Evolutionary conservation across 2,329 filamentous ascomycete genomes (phyloP).

Genomic region (Leptodontidium sp.): DNA sequence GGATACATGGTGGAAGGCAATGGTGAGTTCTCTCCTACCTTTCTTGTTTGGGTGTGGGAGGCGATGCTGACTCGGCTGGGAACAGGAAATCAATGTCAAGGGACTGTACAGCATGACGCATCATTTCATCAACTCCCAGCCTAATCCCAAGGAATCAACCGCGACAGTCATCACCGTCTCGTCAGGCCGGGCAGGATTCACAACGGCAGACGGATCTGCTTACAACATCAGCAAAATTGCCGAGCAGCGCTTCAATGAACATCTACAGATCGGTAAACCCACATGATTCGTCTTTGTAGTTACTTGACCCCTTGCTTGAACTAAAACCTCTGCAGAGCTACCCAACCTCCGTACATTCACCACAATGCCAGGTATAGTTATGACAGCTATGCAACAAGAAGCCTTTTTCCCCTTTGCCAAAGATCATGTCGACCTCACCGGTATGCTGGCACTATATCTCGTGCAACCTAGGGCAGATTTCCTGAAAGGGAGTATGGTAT

Average conservation of each 20-base stretch:
- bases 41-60: not conserved
- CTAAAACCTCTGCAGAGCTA: constrained; percentile 49
- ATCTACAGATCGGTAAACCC: constrained; percentile 34
- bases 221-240: constrained; percentile 59
- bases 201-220: constrained; percentile 49
- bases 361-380: constrained; percentile 57
- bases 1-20: constrained; percentile 54
- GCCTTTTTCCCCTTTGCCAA: constrained; percentile 46
- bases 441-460: constrained; percentile 46
- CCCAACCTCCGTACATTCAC: constrained; percentile 51
- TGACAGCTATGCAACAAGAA: constrained; percentile 51
- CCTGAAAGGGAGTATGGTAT: constrained; percentile 47
- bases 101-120: constrained; percentile 55
- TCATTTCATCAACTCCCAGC: constrained; percentile 55
- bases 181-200: constrained; percentile 51
- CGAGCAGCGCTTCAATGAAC: constrained; percentile 54
- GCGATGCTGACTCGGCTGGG: not conserved
- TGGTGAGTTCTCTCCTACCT: constrained; percentile 15
- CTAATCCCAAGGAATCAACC: constrained; percentile 30
- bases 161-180: constrained; percentile 52
- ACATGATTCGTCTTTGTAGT: not conserved
- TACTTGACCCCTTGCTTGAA: constrained; percentile 39
- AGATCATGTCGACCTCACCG: constrained; percentile 46
- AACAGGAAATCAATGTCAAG: constrained; percentile 59
- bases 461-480: constrained; percentile 46